A percentile compares a stretch with the other conserved stretches of the same genome.
Evolutionary conservation across 106 monocot genomes (phyloP).

Genomic region (Triglochin maritima): DNA sequence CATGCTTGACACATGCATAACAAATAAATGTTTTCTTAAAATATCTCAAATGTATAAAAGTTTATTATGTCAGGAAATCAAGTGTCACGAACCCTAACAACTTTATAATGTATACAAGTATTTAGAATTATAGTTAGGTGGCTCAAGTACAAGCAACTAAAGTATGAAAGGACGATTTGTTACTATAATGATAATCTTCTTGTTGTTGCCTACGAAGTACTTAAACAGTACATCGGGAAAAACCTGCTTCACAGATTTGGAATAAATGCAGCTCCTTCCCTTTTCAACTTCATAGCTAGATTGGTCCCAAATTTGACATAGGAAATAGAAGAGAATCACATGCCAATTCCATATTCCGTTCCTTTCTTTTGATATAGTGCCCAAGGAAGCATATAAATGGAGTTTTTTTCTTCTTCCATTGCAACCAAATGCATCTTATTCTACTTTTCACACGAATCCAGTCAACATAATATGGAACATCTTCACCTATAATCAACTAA

Average conservation of each 20-base stretch:
- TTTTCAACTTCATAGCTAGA: slow-evolving; percentile 33
- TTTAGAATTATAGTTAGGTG: too few relatives aligned
- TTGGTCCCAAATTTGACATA: slow-evolving; percentile 58
- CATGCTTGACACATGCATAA: too few relatives aligned
- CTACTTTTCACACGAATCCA: slow-evolving; percentile 37
- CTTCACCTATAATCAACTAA: neutral
- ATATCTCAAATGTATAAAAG: too few relatives aligned
- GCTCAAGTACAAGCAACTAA: too few relatives aligned
- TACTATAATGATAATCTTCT: too few relatives aligned
- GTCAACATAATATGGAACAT: slow-evolving; percentile 21
- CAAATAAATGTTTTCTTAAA: too few relatives aligned
- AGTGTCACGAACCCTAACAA: too few relatives aligned
- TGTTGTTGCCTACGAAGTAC: too few relatives aligned
- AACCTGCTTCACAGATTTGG: neutral
- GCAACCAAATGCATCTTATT: slow-evolving; percentile 28
- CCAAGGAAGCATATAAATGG: neutral
- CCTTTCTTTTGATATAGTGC: slow-evolving; percentile 39
- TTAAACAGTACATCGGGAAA: neutral
- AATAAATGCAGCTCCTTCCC: slow-evolving; percentile 5
- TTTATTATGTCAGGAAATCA: too few relatives aligned
- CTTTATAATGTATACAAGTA: too few relatives aligned
- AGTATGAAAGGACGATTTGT: too few relatives aligned
- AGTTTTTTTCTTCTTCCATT: neutral
- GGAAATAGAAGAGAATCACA: slow-evolving; percentile 47
- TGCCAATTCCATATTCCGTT: slow-evolving; percentile 50